These are phyloP conservation scores for Allium sativum DNA, from an alignment of 106 monocot species.

Conservation along the genomic window DNA sequence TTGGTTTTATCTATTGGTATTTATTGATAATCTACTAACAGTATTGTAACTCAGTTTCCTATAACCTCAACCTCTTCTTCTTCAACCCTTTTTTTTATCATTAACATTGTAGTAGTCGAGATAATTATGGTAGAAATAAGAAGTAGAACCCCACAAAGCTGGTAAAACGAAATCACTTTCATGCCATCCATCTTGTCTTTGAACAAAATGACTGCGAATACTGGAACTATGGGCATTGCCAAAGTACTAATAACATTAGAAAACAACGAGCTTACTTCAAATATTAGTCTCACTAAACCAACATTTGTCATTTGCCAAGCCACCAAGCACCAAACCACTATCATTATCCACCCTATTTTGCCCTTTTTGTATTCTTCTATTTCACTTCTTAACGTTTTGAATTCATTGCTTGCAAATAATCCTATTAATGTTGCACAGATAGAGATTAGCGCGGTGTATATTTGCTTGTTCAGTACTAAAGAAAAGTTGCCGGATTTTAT, in stretches of 20 bases:
- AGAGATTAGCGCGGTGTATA: slow-evolving; percentile 12
- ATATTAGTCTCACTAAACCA: slow-evolving; percentile 24
- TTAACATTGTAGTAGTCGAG: too few species aligned
- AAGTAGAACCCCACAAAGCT: slow-evolving; percentile 29
- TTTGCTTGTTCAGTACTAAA: slow-evolving; percentile 24
- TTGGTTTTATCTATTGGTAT: too few species aligned
- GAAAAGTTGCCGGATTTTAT: slow-evolving; percentile 13
- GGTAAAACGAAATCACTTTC: slow-evolving; percentile 33
- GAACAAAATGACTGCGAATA: slow-evolving; percentile 51
- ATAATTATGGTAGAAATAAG: slow-evolving; percentile 26
- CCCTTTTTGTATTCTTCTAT: slow-evolving; percentile 20
- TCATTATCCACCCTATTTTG: slow-evolving; percentile 22
- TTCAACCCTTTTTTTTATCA: too few species aligned
- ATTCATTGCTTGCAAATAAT: slow-evolving; percentile 31
- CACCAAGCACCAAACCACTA: slow-evolving; percentile 29
- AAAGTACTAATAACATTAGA: slow-evolving; percentile 37
- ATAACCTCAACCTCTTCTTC: background rate
- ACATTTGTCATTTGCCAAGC: slow-evolving; percentile 33
- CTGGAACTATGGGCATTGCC: slow-evolving; percentile 26
- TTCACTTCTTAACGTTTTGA: slow-evolving; percentile 16
- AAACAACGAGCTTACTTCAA: slow-evolving; percentile 35
- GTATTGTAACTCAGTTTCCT: too few species aligned
- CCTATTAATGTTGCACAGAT: slow-evolving; percentile 13
- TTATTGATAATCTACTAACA: too few species aligned
- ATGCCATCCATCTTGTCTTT: slow-evolving; percentile 40